Base-by-base conservation (phyloP, 2,329 filamentous ascomycete species). In the Phaeophleospora eucalypticola region DNA sequence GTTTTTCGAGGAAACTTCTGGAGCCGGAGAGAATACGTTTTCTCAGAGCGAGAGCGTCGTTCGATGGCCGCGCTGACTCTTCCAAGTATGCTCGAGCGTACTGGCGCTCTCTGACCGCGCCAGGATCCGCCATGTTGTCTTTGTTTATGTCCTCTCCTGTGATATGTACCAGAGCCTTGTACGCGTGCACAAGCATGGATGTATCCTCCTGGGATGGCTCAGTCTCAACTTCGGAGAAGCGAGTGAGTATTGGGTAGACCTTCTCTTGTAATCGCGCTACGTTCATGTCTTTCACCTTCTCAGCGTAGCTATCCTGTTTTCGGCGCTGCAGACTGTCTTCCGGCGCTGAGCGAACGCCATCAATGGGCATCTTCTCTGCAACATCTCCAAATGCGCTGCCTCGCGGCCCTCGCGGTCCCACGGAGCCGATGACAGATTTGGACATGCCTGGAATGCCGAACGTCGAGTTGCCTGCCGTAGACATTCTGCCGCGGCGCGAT, bases 341-440 rank as follows among this genome's bases (percentile, higher is more conserved):
- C 16, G 81, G 75, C n/a, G 78, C 71, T 36, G 62, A 55, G 43
- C 69, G 66, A n/a, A 67, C 63, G 32, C 71, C 74, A 43, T 70
- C 60, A 7, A 70, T 65, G 24, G 72, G 67, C 17, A 75, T 72
- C 36, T 76, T 71, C 27, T 76, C 65, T 15, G 72, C 71, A 10
- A 71, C 63, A 34, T 70, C 70, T 41, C 77, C 54, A 51, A 68
- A 68, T 12, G 57, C 55, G 44, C 59, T 66, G 29, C 53, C 51
- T 24, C 64, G 58, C 3, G 54, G 50, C n/a, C 58, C 60, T 18
- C 60, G 80, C 51, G 79, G 78, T 58, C 80, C 84, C 10, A 89
- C 83, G 19, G 83, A 82, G 38, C 91, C 91, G 65, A 97, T 93
- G 44, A 96, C 86, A 8, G 91, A 95, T 58, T 84, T 87, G 48